Conservation (phyloP, 768 basidiomycete genomes). For the Megacollybia marginata region DNA sequence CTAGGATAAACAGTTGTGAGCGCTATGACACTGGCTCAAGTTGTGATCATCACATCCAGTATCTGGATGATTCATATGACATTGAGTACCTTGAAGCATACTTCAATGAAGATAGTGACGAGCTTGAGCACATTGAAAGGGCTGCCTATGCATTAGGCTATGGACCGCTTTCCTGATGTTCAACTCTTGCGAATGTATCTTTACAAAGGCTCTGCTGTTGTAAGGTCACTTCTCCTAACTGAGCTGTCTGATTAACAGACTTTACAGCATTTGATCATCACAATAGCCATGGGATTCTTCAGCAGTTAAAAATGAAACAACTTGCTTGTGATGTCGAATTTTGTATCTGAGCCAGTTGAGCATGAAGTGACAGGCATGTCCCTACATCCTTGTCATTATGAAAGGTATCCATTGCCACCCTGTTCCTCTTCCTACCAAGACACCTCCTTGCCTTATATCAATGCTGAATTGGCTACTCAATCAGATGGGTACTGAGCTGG, state of each 20-base stretch:
- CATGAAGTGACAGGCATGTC: constrained; percentile 11
- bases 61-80: constrained; percentile 2
- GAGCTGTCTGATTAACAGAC: background rate
- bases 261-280: constrained; percentile 5
- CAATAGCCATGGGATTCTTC: background rate
- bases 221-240: constrained; percentile 1
- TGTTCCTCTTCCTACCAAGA: constrained; percentile 13
- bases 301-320: constrained; percentile 4
- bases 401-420: constrained; percentile 15
- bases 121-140: constrained; percentile 3
- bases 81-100: constrained; percentile 8
- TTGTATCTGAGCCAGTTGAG: constrained; percentile 6
- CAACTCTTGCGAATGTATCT: constrained; percentile 3
- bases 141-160: background rate
- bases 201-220: constrained; percentile 3
- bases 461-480: constrained; percentile 5
- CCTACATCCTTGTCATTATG: constrained; percentile 9
- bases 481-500: constrained; percentile 7
- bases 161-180: constrained; percentile 6
- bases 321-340: constrained; percentile 4
- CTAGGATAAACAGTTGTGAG: background rate
- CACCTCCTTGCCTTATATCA: constrained; percentile 5
- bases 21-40: background rate
- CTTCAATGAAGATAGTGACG: constrained; percentile 3
- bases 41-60: background rate